Base-by-base conservation (phyloP, 2,329 filamentous ascomycete species). In the Mariannaea sp. region DNA sequence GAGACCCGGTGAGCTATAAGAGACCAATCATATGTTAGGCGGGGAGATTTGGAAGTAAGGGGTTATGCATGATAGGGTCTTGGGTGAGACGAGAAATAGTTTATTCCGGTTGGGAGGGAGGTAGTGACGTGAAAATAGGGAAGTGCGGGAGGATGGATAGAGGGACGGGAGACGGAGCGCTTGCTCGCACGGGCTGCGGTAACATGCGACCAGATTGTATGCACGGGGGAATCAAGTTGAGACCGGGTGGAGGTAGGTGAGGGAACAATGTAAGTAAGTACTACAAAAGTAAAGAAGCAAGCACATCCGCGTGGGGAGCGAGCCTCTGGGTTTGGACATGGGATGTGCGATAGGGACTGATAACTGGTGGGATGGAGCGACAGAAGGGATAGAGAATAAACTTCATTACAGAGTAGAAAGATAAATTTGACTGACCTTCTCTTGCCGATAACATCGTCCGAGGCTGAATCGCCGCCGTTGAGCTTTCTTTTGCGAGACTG, bases 401-500 rank as follows among this genome's bases (percentile, higher is more conserved):
- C 53, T 48, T 7, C 20, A 49, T 55, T 44, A 46, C 59, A 47
- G 49, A 44, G 36, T 49, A 53, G 48, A 27, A 33, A 47, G 13
- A 17, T 36, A 17, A 39, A 39, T 48, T n/a, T 38, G 30, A 75
- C 84, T 77, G 78, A 90, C 88, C 87, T 88, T 80, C 86, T 82
- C 74, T 89, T 89, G 67, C 80, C 81, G 61, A 77, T 75, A 59
- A 76, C 80, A 58, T 87, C 83, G 59, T 85, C 82, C 68, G 78
- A 75, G 55, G 78, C 75, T 64, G 45, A 48, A 22, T 86, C 82
- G 66, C 83, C 80, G 72, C 83, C 80, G 72, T 87, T 84, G 58
- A 90, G 75, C 77, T 92, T 93, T 69, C 90, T 82, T 77, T 94
- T 94, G 64, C 90, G 83, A 52, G 88, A 86, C 67, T 86, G 85